Percentiles rank a stretch among this genome's conserved stretches.
Conservation (phyloP, 345 rosid genomes). For the Xanthoceras sorbifolium region DNA sequence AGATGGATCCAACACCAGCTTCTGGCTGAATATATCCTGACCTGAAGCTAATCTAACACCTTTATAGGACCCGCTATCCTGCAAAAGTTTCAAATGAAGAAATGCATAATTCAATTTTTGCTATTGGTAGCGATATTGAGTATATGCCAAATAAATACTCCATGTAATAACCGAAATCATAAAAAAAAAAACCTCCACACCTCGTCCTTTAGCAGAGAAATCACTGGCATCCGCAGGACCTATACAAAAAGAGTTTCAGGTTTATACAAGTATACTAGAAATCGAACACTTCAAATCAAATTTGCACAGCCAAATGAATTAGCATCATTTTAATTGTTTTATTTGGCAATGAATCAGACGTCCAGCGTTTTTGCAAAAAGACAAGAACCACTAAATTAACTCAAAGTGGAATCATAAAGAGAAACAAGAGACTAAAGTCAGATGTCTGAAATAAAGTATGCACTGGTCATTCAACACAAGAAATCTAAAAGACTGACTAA, state of each 20-base stretch:
- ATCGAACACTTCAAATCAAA: not conserved
- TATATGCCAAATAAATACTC: not conserved
- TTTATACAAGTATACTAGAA: slow-evolving; percentile 18
- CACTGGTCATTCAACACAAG: not conserved
- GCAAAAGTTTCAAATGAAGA: slow-evolving; percentile 29
- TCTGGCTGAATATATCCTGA: slow-evolving; percentile 75
- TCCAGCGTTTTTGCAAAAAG: not conserved
- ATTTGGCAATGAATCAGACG: not conserved
- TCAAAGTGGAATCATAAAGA: not conserved
- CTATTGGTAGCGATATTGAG: not conserved
- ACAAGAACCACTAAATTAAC: not conserved
- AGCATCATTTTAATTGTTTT: not conserved
- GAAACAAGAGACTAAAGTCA: not conserved
- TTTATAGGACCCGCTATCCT: slow-evolving; percentile 63
- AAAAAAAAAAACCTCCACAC: slow-evolving; percentile 37
- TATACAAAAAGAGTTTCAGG: slow-evolving; percentile 29
- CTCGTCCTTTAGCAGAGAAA: slow-evolving; percentile 69
- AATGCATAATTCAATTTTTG: not conserved
- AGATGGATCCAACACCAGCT: slow-evolving; percentile 78
- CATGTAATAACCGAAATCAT: not conserved
- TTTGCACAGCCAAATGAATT: not conserved
- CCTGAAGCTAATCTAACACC: slow-evolving; percentile 91
- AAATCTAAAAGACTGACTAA: not conserved
- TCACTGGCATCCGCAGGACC: slow-evolving; percentile 92
- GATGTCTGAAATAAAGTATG: not conserved